phyloP scores from a whole-genome alignment of 768 basidiomycete species.

The Collybia nuda region DNA sequence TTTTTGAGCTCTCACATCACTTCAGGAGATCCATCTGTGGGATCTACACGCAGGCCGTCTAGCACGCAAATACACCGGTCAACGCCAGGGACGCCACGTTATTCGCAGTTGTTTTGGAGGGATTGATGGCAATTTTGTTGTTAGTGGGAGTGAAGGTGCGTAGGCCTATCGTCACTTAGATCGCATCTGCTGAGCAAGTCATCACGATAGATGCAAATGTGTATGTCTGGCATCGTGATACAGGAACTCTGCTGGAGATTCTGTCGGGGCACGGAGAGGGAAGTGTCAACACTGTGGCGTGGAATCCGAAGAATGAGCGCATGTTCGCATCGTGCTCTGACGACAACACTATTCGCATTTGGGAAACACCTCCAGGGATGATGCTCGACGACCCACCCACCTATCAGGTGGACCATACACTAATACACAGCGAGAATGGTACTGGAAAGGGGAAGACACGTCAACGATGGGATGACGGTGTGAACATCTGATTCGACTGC shows the following conservation, averaged over 20 bases:
- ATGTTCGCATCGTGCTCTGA: constrained; percentile 98
- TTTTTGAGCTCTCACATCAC: constrained; percentile 11
- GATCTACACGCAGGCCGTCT: constrained; percentile 70
- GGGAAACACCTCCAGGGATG: constrained; percentile 57
- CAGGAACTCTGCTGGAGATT: constrained; percentile 81
- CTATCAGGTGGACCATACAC: constrained; percentile 13
- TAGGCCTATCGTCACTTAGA: constrained; percentile 6
- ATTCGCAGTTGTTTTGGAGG: constrained; percentile 96
- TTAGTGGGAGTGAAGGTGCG: constrained; percentile 94
- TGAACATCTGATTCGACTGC: constrained; percentile 15
- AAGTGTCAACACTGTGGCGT: constrained; percentile 93
- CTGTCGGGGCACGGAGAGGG: constrained; percentile 85
- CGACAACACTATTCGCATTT: constrained; percentile 87
- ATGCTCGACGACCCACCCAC: constrained; percentile 15
- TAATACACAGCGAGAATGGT: constrained; percentile 35
- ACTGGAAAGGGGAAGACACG: constrained; percentile 68
- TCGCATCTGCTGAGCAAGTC: constrained; percentile 9
- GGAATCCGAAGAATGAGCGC: constrained; percentile 86
- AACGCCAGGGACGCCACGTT: constrained; percentile 79
- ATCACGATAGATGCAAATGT: constrained; percentile 75
- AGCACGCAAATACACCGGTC: constrained; percentile 82
- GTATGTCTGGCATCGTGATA: constrained; percentile 94
- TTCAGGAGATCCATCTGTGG: constrained; percentile 88
- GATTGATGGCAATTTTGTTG: constrained; percentile 80
- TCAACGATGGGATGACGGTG: constrained; percentile 40